Percentiles rank a stretch among this genome's conserved stretches.
Evolutionary conservation across 257 asterid species (phyloP).

Genomic region (Galeopsis tetrahit): DNA sequence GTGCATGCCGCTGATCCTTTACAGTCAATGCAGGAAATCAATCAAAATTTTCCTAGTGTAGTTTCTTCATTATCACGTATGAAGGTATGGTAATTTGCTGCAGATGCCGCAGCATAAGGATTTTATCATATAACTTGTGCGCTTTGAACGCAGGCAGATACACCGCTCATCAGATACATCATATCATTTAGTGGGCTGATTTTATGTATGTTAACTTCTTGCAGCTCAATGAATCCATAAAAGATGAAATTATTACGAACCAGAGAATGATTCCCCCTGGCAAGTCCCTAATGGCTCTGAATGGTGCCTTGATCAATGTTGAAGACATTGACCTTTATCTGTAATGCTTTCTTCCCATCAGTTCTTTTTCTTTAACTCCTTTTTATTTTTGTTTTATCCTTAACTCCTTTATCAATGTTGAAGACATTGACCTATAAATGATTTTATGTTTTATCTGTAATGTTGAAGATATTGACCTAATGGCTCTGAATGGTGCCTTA

Average conservation of each 20-base stretch:
- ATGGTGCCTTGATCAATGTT: conserved; percentile 93
- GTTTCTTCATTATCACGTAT: conserved; percentile 95
- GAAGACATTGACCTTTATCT: conserved; percentile 94
- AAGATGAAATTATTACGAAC: conserved; percentile 88
- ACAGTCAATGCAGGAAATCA: conserved; percentile 94
- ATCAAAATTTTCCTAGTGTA: conserved; percentile 90
- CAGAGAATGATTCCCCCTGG: conserved; percentile 99
- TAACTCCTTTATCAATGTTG: too few relatives aligned
- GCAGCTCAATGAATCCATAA: conserved; percentile 94
- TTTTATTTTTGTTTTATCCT: not conserved
- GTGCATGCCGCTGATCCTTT: conserved; percentile 97
- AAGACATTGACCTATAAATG: too few relatives aligned
- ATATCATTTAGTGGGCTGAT: conserved; percentile 36
- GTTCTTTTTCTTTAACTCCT: conserved; percentile 17
- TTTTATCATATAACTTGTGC: conserved; percentile 18
- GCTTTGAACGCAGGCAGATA: conserved; percentile 30
- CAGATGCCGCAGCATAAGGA: conserved; percentile 22
- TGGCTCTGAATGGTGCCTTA: too few relatives aligned
- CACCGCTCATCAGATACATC: conserved; percentile 20
- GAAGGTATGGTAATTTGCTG: conserved; percentile 65
- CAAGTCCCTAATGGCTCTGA: conserved; percentile 94
- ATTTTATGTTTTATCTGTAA: too few relatives aligned
- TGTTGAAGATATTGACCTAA: too few relatives aligned
- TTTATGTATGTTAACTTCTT: conserved; percentile 37
- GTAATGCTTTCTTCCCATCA: conserved; percentile 58